Conservation (phyloP, 2,329 filamentous ascomycete species). For the Kalaharituber pfeilii region DNA sequence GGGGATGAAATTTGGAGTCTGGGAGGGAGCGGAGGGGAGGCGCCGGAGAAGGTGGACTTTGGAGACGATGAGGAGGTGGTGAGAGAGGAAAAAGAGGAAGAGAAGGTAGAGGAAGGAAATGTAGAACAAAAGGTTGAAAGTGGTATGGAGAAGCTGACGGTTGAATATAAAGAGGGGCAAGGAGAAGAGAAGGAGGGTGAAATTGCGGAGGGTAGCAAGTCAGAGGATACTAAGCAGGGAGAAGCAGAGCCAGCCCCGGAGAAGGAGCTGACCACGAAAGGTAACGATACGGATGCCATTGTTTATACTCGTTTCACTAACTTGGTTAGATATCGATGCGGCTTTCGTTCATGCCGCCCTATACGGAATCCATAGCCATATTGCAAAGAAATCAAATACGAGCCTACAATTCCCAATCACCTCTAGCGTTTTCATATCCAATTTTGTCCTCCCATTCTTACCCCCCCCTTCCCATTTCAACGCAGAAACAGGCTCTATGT, state of each 20-base stretch:
- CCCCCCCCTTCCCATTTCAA: conserved; percentile 30
- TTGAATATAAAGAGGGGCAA: conserved; percentile 28
- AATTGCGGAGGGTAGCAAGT: conserved; percentile 5
- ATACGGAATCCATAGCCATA: conserved; percentile 42
- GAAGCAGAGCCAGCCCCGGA: conserved; percentile 27
- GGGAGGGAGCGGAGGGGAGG: conserved; percentile 35
- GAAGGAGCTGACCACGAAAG: conserved; percentile 40
- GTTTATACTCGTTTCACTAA: conserved; percentile 12
- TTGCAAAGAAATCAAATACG: conserved; percentile 30
- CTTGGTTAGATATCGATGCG: conserved; percentile 44
- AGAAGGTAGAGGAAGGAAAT: not conserved
- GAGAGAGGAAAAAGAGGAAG: conserved; percentile 9
- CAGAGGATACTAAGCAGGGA: conserved; percentile 18
- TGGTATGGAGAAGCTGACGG: conserved; percentile 29
- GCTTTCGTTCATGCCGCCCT: conserved; percentile 48
- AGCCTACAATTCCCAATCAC: conserved; percentile 45
- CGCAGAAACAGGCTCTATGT: conserved; percentile 12
- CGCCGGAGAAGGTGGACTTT: conserved; percentile 8
- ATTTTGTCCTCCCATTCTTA: conserved; percentile 48
- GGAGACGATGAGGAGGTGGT: conserved; percentile 23
- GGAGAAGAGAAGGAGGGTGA: conserved; percentile 22
- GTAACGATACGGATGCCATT: conserved; percentile 24
- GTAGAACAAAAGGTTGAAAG: conserved; percentile 19
- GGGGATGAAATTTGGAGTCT: conserved; percentile 52
- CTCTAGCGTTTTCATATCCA: conserved; percentile 45